Percentiles rank a stretch among this genome's conserved stretches.
phyloP scores from a whole-genome alignment of 2,329 filamentous ascomycete genomes.

The Ceratocystis huliohia region DNA sequence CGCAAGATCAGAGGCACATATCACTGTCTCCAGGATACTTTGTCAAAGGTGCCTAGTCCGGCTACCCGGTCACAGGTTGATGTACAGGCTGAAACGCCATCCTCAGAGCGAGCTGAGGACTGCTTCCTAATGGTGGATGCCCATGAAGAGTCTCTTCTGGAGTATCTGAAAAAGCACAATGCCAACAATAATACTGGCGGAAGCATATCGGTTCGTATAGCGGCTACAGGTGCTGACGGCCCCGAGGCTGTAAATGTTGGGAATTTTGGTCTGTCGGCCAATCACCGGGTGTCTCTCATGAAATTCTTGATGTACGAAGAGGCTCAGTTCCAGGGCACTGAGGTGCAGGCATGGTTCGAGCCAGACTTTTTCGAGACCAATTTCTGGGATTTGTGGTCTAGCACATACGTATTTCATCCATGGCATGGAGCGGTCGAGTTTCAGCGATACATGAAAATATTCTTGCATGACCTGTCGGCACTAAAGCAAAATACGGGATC shows the following conservation, averaged over 20 bases:
- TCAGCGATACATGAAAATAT: slow-evolving; percentile 28
- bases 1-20: slow-evolving; percentile 29
- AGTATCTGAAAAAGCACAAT: slow-evolving; percentile 16
- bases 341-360: slow-evolving; percentile 23
- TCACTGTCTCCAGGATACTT: slow-evolving; percentile 26
- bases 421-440: slow-evolving; percentile 31
- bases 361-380: slow-evolving; percentile 28
- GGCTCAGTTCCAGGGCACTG: slow-evolving; percentile 26
- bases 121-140: not conserved
- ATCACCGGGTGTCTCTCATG: slow-evolving; percentile 24
- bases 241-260: slow-evolving; percentile 17
- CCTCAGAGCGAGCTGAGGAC: not conserved
- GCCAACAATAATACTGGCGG: slow-evolving; percentile 1
- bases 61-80: not conserved
- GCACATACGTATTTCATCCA: slow-evolving; percentile 29
- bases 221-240: not conserved
- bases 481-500: slow-evolving; percentile 27
- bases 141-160: slow-evolving; percentile 13
- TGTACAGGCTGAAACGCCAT: not conserved
- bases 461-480: slow-evolving; percentile 27
- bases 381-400: slow-evolving; percentile 30
- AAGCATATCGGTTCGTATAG: slow-evolving; percentile 17
- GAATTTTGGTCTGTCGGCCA: slow-evolving; percentile 17
- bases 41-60: slow-evolving; percentile 19
- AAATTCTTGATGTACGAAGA: slow-evolving; percentile 26